Base-by-base conservation (phyloP, 225 moss, liverwort and hornwort genomes). In the Antitrichia curtipendula region DNA sequence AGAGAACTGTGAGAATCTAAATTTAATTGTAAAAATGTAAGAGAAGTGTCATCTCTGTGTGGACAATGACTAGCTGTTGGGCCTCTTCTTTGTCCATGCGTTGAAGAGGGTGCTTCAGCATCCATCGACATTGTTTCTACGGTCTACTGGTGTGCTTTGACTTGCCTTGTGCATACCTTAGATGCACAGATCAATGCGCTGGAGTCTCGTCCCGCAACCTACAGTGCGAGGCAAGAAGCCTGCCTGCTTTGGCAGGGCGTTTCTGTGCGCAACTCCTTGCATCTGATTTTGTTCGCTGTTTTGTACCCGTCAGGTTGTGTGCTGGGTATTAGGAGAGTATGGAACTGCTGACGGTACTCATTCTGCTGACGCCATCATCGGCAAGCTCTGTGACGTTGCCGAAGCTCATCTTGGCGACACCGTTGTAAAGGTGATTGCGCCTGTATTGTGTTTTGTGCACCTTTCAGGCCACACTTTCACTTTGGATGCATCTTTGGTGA, bases 321-420 rank as follows among this genome's bases (percentile, higher is more conserved):
- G 97, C 90, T 99, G 99, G 99, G 99, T 97, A 31, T 88, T 99
- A 80, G 98, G 98, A 91, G 99, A 99, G 86, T 99, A 96, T 80
- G 94, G 99, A 78, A 97, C 93, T 74, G 96, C 96, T 59, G 97
- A 96, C 86, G 95, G 97, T 27, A 92, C 81, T 47, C 95, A 96
- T 86, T 94, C 96, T 76, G 93, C 97, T 56, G 84, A 95, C 71
- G 92, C 94, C 50, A 99, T 99, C 83, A 95, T 99, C 81, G 95
- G 95, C 85, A 99, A 96, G 90, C 95, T 99, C 31, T 97, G 95
- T 87, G 99, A 99, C 87, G 95, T 97, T 70, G 95, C 96, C 54
- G 99, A 99, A 91, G 93, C 95, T 80, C 96, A 96, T 90, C 95
- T 94, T 88, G 97, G 95, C 78, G 97, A 97, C 90, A 87, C 90